phyloP scores from a whole-genome alignment of 352 stramenopile species.

The Phytopythium chamaehyphon region DNA sequence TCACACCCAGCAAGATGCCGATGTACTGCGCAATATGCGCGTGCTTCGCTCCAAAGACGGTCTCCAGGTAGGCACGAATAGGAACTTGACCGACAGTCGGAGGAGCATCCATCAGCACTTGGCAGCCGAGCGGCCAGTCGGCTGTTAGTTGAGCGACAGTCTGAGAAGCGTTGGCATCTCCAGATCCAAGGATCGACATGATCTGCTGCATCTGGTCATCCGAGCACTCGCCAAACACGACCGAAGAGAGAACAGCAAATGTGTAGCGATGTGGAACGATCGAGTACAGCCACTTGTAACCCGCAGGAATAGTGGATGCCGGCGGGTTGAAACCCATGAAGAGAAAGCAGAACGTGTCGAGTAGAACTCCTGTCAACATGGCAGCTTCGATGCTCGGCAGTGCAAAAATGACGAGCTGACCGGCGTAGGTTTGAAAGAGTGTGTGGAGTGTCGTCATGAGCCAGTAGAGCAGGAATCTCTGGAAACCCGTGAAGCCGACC shows the following conservation, averaged over 20 bases:
- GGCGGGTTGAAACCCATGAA: slow-evolving; percentile 38
- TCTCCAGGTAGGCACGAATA: slow-evolving; percentile 21
- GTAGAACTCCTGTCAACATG: slow-evolving; percentile 13
- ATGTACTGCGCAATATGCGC: slow-evolving; percentile 22
- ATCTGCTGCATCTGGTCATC: slow-evolving; percentile 13
- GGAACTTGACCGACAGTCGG: slow-evolving; percentile 9
- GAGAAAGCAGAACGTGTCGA: slow-evolving; percentile 23
- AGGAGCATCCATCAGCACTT: slow-evolving; percentile 17
- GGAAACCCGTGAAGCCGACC: slow-evolving; percentile 31
- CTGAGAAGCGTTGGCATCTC: not conserved
- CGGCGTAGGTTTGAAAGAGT: slow-evolving; percentile 22
- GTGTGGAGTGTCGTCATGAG: slow-evolving; percentile 17
- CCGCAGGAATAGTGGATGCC: slow-evolving; percentile 17
- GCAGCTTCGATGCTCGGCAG: slow-evolving; percentile 19
- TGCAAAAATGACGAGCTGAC: slow-evolving; percentile 19
- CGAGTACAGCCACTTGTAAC: slow-evolving; percentile 34
- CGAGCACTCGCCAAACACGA: slow-evolving; percentile 29
- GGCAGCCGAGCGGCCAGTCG: slow-evolving; percentile 17
- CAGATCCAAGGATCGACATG: not conserved
- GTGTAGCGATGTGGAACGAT: slow-evolving; percentile 24
- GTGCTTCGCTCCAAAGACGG: slow-evolving; percentile 27
- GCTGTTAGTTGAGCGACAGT: slow-evolving; percentile 1
- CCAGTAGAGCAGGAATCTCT: slow-evolving; percentile 18
- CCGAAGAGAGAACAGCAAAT: slow-evolving; percentile 16
- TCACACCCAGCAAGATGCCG: slow-evolving; percentile 15